Evolutionary conservation across 345 rosid species (phyloP), one percentile per base, ranked within the genome.

Genomic region (Barbarea vulgaris): DNA sequence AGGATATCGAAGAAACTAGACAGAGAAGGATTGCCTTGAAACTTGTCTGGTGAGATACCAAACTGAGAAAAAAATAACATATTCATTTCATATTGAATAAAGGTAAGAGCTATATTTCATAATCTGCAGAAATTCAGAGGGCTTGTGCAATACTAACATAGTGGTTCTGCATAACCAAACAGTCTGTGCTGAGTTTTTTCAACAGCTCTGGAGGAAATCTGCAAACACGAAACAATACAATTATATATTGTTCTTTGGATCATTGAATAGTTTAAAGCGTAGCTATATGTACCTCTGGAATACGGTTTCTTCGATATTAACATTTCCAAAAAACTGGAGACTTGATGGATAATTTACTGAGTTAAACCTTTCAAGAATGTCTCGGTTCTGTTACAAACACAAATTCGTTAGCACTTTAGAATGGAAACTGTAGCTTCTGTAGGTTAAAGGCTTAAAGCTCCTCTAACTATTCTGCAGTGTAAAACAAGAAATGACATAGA

Each of bases 141-240:
- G 5, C 1, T 51, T 51, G 14, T 51, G 3, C 4, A 12, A 14
- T 59, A 58, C 96, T 88, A 77, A 93, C 98, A 72, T 52, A 81
- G 79, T 93, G 98, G 61, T 91, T 88, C 79, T 93, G 98, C 96
- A 86, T 88, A 75, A 89, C 93, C 69, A 93, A 89, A 67, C 97
- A 88, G 79, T 93, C 93, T 24, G 88, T 84, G 69, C 89, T 83
- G 79, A 84, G 72, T 77, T 84, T 93, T 69, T 42, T 79, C 80
- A 88, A 85, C 84, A 93, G 79, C 57, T 79, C 83, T 25, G 87
- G 87, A 1, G 93, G 87, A 79, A 93, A 90, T 74, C 87, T 93
- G 90, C 48, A 65, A n/a, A 44, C 39, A 55, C 3, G 65, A 70
- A 10, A 65, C 66, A 22, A 39, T 31, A 21, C 28, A 50, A 34